Percentiles rank a stretch among this genome's conserved stretches.
These are phyloP conservation scores for Trichosporon coremiiforme DNA, from an alignment of 1,284 basidiomycete species.

Conservation along the genomic window DNA sequence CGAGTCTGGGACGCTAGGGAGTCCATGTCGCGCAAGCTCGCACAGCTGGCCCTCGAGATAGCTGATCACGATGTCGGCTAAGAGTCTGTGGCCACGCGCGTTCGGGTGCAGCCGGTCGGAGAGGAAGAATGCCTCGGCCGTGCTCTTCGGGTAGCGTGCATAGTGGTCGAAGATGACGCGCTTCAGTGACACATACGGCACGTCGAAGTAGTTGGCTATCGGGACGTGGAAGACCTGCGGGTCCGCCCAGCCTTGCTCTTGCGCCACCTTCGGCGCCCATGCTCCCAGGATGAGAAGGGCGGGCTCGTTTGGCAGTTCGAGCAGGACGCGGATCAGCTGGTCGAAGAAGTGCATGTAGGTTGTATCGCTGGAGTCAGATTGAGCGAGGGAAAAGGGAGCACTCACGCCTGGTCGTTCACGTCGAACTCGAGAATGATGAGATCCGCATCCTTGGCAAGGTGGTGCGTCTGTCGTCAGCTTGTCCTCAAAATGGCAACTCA, in stretches of 20 bases:
- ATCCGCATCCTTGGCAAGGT: conserved; percentile 51
- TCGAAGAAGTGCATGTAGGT: conserved; percentile 54
- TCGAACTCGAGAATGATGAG: conserved; percentile 56
- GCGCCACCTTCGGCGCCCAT: conserved; percentile 52
- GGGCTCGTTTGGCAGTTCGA: conserved; percentile 51
- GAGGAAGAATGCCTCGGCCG: conserved; percentile 47
- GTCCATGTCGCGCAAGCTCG: conserved; percentile 44
- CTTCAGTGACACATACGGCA: conserved; percentile 54
- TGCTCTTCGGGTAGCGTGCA: conserved; percentile 48
- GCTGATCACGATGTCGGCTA: conserved; percentile 53
- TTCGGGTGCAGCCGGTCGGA: conserved; percentile 53
- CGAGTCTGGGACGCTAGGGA: conserved; percentile 37
- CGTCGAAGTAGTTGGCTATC: conserved; percentile 55
- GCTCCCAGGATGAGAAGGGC: conserved; percentile 54
- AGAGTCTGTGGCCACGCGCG: conserved; percentile 51
- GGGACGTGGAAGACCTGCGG: conserved; percentile 54
- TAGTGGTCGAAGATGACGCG: conserved; percentile 54
- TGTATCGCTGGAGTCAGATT: conserved; percentile 34
- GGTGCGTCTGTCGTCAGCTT: conserved; percentile 44
- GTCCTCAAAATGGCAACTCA: conserved; percentile 22
- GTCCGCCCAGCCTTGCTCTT: conserved; percentile 54
- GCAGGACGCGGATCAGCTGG: conserved; percentile 54
- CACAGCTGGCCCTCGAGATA: conserved; percentile 57
- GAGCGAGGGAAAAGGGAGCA: not conserved
- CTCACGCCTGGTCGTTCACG: conserved; percentile 56